Base-by-base conservation (phyloP, 352 stramenopile genomes). In the Thalassiosira exigua region DNA sequence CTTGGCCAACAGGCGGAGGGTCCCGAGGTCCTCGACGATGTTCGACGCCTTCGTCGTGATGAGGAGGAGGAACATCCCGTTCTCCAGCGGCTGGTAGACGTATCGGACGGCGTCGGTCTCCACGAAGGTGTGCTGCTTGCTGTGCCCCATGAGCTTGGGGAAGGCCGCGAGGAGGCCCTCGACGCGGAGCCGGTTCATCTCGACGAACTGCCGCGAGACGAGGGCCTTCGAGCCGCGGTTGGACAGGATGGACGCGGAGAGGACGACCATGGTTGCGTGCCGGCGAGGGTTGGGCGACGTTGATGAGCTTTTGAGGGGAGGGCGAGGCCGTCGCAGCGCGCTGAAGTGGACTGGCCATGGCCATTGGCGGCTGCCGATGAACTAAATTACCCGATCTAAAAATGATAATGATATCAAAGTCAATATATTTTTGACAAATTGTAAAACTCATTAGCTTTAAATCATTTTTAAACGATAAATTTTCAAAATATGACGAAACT, bases 31-130 rank as follows among this genome's bases (percentile, higher is more conserved):
- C 82, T 99, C 95, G 44, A 99, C 97, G 84, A 99, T 99, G 89
- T 99, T 99, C 62, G 93, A 98, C 58, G 95, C 98, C 91, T 98
- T 98, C 84, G 98, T 99, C 42, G 97, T 99, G 58, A 99, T 98
- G 52, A 99, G 94, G 7, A 99, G 86, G 53, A 99, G 90, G 82
- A 98, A 99, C 66, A 99, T 96, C 60, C 93, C 97, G 71, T 91
- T 91, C 82, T 99, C 97, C 27, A 99, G 93, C 22, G 97, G 96
- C 78, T 99, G 97, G 86, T 99, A 99, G 62, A 99, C 96, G 72
- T 99, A 99, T 67, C 94, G 85, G 59, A 99, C 97, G 64, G 93
- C 97, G 67, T 99, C 97, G 44, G 97, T 99, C 82, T 99, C 97
- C 60, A 99, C 98, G 84, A 98, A 99, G 71, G 97, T 99, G 91